These are phyloP conservation scores for Cytospora piceae DNA, from an alignment of 2,329 filamentous ascomycete species.

Conservation along the genomic window DNA sequence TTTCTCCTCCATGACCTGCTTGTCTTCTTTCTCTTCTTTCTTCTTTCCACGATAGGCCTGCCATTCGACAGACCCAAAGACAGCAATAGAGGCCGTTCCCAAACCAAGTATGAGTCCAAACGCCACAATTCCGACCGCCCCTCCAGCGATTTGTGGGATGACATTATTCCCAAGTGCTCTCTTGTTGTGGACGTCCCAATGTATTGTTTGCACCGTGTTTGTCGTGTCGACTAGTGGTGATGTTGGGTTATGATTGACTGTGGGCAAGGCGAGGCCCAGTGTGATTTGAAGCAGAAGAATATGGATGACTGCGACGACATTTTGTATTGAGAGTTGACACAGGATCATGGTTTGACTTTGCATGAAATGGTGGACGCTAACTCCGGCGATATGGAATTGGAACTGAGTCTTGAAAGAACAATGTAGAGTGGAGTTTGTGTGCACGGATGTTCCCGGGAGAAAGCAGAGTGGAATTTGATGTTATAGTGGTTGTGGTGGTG, in stretches of 20 bases:
- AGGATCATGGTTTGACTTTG: slow-evolving; percentile 9
- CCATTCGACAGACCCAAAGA: slow-evolving; percentile 26
- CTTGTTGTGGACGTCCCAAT: neutral
- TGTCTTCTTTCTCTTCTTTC: slow-evolving; percentile 16
- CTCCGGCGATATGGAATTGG: no score
- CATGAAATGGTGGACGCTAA: no score
- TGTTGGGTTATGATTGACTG: neutral
- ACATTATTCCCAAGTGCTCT: neutral
- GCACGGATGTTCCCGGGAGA: neutral
- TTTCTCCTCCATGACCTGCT: neutral
- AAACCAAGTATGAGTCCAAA: slow-evolving; percentile 24
- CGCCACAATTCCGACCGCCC: slow-evolving; percentile 11
- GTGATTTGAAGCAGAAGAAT: slow-evolving; percentile 4
- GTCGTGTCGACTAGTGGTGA: neutral
- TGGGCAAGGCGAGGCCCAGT: slow-evolving; percentile 10
- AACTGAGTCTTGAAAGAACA: neutral
- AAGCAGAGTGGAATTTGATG: neutral
- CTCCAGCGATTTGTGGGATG: slow-evolving; percentile 22
- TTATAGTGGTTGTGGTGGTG: neutral
- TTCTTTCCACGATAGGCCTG: slow-evolving; percentile 14
- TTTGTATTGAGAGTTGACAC: slow-evolving; percentile 14
- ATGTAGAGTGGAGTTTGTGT: neutral
- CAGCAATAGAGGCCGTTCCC: slow-evolving; percentile 26
- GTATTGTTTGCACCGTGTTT: neutral
- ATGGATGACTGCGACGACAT: slow-evolving; percentile 12